Evolutionary conservation across 208 protist genomes (phyloP).

Genomic region (Trypanosoma avium): DNA sequence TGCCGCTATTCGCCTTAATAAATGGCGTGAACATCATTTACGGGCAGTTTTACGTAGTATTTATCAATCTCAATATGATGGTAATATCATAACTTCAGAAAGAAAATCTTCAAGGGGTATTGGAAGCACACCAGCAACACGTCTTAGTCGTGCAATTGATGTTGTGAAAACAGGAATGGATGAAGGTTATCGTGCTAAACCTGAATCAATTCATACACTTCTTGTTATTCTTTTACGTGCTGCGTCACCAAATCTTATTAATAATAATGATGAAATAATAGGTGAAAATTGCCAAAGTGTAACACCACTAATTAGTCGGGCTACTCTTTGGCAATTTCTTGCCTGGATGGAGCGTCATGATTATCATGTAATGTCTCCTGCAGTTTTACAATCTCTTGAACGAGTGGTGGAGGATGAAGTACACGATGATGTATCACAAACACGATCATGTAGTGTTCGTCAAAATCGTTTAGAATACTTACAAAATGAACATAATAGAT

Average conservation of each 20-base stretch:
- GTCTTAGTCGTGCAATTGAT: conserved; percentile 18
- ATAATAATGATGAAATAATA: background rate
- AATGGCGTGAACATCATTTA: conserved; percentile 51
- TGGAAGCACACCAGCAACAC: conserved; percentile 13
- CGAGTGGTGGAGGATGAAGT: conserved; percentile 23
- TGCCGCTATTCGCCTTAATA: conserved; percentile 48
- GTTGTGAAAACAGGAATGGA: conserved; percentile 17
- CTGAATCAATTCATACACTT: conserved; percentile 18
- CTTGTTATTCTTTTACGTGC: conserved; percentile 18
- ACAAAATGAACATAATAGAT: conserved; percentile 19
- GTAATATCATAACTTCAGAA: background rate
- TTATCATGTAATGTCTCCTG: conserved; percentile 46
- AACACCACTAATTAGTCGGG: background rate
- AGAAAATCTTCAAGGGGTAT: background rate
- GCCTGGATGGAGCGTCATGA: conserved; percentile 67
- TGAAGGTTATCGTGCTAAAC: conserved; percentile 7
- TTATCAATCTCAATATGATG: conserved; percentile 11
- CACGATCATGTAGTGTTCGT: background rate
- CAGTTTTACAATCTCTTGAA: conserved; percentile 42
- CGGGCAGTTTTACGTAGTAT: conserved; percentile 46
- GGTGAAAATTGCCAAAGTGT: background rate
- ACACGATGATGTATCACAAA: background rate
- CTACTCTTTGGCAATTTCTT: conserved; percentile 57
- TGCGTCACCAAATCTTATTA: background rate
- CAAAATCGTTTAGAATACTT: conserved; percentile 52